These are phyloP conservation scores for Pelagomonas calceolata DNA, from an alignment of 108 stramenopile species.

Conservation along the genomic window DNA sequence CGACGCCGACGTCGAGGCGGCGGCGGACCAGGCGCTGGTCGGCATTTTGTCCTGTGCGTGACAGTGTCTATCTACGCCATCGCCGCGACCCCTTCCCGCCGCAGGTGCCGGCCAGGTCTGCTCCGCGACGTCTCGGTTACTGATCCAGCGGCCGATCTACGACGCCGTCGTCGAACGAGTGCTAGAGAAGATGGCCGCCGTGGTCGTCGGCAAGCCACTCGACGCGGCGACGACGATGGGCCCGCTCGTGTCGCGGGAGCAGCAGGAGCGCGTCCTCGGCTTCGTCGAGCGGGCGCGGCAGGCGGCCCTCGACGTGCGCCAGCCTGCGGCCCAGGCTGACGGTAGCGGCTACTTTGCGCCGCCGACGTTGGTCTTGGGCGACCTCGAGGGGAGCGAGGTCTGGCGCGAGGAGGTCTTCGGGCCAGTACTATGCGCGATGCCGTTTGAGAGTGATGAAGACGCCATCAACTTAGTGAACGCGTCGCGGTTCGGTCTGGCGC, in stretches of 20 bases:
- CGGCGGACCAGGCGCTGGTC: background rate
- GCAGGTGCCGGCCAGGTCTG: no score
- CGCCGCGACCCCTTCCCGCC: slow-evolving; percentile 5
- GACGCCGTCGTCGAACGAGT: slow-evolving; percentile 5
- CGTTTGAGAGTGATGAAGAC: background rate
- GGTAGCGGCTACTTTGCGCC: background rate
- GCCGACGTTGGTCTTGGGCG: slow-evolving; percentile 2
- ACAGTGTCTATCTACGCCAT: slow-evolving; percentile 8
- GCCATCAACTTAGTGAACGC: slow-evolving; percentile 7
- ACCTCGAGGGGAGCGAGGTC: background rate
- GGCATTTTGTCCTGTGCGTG: slow-evolving; percentile 3
- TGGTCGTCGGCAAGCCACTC: slow-evolving; percentile 7
- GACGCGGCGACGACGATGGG: slow-evolving; percentile 13
- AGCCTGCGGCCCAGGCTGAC: no score
- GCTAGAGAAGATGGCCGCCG: background rate
- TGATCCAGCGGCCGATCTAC: slow-evolving; percentile 2
- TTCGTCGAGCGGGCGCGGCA: slow-evolving; percentile 4
- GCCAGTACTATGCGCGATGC: slow-evolving; percentile 8
- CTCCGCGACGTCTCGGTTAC: no score
- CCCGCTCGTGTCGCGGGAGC: slow-evolving; percentile 4
- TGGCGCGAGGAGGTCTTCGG: slow-evolving; percentile 14
- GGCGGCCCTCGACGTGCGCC: background rate
- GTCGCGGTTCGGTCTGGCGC: slow-evolving; percentile 12
- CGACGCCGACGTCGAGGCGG: slow-evolving; percentile 6
- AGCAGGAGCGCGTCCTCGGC: background rate